Conservation (phyloP, 164 flowering plant genomes). For the Macadamia tetraphylla region DNA sequence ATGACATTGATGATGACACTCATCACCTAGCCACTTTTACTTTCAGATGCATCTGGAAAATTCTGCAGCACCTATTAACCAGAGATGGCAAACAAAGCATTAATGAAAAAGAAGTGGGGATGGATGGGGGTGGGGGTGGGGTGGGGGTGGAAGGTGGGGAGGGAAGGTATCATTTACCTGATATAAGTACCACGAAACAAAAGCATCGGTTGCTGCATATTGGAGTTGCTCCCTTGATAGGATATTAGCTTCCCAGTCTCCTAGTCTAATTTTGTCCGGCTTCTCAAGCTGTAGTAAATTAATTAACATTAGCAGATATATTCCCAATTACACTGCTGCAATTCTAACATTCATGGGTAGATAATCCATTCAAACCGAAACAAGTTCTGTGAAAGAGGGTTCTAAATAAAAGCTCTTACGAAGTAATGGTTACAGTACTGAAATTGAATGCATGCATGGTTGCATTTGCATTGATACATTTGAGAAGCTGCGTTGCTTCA, state of each 20-base stretch:
- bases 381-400: not conserved
- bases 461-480: no score
- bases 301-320: no score
- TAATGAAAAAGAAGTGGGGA: not conserved
- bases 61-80: conserved; percentile 33
- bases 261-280: conserved; percentile 46
- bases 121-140: not conserved
- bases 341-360: no score
- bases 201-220: conserved; percentile 89
- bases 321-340: no score
- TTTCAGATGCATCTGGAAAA: conserved; percentile 35
- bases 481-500: no score
- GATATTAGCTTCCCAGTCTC: conserved; percentile 67
- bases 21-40: conserved; percentile 11
- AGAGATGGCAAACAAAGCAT: not conserved
- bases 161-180: conserved; percentile 34
- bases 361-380: not conserved
- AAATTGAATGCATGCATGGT: not conserved
- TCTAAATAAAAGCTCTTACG: not conserved
- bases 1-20: not conserved
- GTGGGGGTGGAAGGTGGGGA: not conserved
- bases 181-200: conserved; percentile 66
- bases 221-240: conserved; percentile 54
- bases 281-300: conserved; percentile 47
- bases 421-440: not conserved